These are phyloP conservation scores for Schoenoplectus tabernaemontani DNA, from an alignment of 202 grass and related monocot genomes.

Conservation along the genomic window DNA sequence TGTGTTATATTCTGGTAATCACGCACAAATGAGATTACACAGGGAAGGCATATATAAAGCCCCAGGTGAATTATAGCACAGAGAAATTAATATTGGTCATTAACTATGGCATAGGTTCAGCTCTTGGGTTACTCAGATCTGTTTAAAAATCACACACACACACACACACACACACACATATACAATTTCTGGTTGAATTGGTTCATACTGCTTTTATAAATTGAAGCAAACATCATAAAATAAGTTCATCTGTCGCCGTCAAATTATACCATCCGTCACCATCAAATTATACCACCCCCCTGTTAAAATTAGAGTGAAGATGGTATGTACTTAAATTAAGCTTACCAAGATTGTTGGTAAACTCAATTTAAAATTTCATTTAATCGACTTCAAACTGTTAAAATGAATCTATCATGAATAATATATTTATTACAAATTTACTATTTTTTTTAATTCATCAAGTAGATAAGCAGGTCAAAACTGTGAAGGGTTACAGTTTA, in stretches of 20 bases:
- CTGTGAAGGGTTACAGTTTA: no score
- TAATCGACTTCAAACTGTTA: no score
- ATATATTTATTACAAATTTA: no score
- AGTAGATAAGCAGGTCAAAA: no score
- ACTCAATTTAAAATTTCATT: no score
- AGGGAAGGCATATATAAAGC: constrained; percentile 75
- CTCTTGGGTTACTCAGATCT: not conserved
- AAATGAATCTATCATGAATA: no score
- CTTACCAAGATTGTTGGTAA: no score
- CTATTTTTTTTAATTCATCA: no score
- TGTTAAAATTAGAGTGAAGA: not conserved
- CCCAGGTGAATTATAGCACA: constrained; percentile 41
- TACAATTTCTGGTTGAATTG: not conserved
- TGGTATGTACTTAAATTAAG: not conserved
- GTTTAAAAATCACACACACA: not conserved
- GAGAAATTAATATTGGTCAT: not conserved
- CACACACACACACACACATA: no score
- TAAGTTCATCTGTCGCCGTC: not conserved
- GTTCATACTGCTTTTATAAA: not conserved
- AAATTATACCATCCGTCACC: not conserved
- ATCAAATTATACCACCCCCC: no score
- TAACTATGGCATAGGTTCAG: not conserved
- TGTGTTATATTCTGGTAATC: constrained; percentile 43
- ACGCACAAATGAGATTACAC: constrained; percentile 45
- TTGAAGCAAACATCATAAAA: not conserved